phyloP scores from a whole-genome alignment of 805 yeast genomes.

The Candida insectalens region DNA sequence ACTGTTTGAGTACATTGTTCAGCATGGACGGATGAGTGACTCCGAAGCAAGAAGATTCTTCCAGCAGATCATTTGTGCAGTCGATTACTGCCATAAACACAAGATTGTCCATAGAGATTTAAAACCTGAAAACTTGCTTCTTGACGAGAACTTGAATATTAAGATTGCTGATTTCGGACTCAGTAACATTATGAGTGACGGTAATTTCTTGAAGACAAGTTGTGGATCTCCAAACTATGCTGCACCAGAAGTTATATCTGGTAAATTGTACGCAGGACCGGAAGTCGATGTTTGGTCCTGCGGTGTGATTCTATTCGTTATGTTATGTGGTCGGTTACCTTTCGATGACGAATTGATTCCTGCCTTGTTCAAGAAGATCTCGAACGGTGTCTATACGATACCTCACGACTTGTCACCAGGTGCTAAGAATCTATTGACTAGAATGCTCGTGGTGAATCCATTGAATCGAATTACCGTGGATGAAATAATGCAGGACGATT shows the following conservation, averaged over 20 bases:
- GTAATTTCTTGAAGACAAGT: conserved; percentile 86
- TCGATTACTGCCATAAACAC: conserved; percentile 92
- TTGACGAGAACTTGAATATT: conserved; percentile 85
- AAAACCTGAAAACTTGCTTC: conserved; percentile 86
- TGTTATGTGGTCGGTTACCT: conserved; percentile 92
- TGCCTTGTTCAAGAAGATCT: conserved; percentile 82
- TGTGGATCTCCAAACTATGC: conserved; percentile 98
- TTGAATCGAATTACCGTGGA: conserved; percentile 86
- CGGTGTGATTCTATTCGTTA: conserved; percentile 90
- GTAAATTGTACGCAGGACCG: conserved; percentile 93
- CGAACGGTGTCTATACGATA: conserved; percentile 84
- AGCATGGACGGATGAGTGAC: conserved; percentile 87
- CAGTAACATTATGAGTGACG: conserved; percentile 95
- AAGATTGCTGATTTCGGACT: conserved; percentile 95
- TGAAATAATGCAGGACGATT: conserved; percentile 87
- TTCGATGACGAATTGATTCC: conserved; percentile 96
- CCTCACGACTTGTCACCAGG: conserved; percentile 84
- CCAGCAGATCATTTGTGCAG: conserved; percentile 94
- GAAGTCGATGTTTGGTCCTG: conserved; percentile 98
- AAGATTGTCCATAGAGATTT: conserved; percentile 94
- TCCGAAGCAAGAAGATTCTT: conserved; percentile 87
- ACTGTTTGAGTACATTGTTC: conserved; percentile 90
- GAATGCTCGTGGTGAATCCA: conserved; percentile 93
- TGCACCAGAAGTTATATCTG: conserved; percentile 94
- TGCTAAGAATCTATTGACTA: conserved; percentile 70